These are phyloP conservation scores for Eremothecium gossypii DNA, from an alignment of 1,139 yeast genomes.

Conservation along the genomic window DNA sequence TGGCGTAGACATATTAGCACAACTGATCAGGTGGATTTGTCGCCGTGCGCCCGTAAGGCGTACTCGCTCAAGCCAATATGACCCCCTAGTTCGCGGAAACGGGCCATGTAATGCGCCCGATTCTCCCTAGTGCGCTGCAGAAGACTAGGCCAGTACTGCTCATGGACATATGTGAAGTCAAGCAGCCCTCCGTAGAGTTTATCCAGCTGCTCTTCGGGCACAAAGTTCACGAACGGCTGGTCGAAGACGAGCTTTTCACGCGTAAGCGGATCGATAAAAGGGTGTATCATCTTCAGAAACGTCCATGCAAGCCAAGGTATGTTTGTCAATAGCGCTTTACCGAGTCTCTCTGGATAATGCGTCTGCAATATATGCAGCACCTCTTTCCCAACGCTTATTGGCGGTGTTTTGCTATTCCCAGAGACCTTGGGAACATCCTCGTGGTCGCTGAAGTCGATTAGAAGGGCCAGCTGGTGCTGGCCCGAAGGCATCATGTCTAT, in stretches of 20 bases:
- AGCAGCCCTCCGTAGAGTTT: slow-evolving; percentile 74
- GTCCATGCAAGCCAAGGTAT: slow-evolving; percentile 92
- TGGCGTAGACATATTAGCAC: slow-evolving; percentile 1
- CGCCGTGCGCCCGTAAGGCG: slow-evolving; percentile 57
- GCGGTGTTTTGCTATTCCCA: slow-evolving; percentile 61
- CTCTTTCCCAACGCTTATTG: slow-evolving; percentile 67
- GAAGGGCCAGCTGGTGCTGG: slow-evolving; percentile 80
- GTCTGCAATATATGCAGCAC: slow-evolving; percentile 73
- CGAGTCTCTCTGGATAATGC: slow-evolving; percentile 92
- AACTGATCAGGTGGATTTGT: slow-evolving; percentile 37
- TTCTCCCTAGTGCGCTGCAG: slow-evolving; percentile 48
- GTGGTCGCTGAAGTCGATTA: slow-evolving; percentile 80
- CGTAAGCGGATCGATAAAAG: slow-evolving; percentile 91
- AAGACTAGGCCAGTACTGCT: slow-evolving; percentile 71
- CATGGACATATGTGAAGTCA: slow-evolving; percentile 75
- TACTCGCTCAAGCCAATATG: slow-evolving; percentile 72
- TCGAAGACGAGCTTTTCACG: slow-evolving; percentile 86
- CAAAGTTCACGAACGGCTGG: slow-evolving; percentile 76
- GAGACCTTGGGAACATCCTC: slow-evolving; percentile 43
- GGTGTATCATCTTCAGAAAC: slow-evolving; percentile 79
- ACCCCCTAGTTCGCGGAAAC: slow-evolving; percentile 61
- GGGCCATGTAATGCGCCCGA: slow-evolving; percentile 44
- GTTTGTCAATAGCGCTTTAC: slow-evolving; percentile 81
- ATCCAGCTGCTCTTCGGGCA: slow-evolving; percentile 74
- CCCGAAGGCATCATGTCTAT: slow-evolving; percentile 94